These are phyloP conservation scores for Hymenoscyphus infarciens DNA, from an alignment of 2,329 filamentous ascomycete species.

Conservation along the genomic window DNA sequence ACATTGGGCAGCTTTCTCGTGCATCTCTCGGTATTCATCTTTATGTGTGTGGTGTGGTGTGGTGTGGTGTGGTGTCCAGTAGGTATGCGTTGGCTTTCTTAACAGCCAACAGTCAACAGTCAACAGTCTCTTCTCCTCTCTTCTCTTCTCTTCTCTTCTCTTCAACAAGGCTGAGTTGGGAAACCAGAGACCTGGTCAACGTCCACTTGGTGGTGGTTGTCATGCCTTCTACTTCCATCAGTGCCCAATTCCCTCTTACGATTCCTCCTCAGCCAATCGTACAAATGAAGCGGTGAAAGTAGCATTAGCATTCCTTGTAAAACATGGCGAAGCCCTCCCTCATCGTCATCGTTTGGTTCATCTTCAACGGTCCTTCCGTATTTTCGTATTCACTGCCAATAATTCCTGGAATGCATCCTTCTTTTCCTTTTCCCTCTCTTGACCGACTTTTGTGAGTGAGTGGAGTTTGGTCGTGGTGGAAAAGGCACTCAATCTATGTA, in stretches of 20 bases:
- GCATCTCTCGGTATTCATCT: slow-evolving; percentile 10
- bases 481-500: background rate
- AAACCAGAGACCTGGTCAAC: background rate
- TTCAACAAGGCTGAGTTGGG: slow-evolving; percentile 11
- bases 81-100: slow-evolving; percentile 17
- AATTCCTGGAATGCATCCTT: background rate
- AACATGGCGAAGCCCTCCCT: slow-evolving; percentile 1
- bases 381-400: background rate
- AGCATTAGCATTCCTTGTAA: slow-evolving; percentile 3
- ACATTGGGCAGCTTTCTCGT: slow-evolving; percentile 22
- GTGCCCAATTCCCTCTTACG: slow-evolving; percentile 12
- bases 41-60: background rate
- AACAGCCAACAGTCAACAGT: no score
- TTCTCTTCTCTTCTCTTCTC: no score
- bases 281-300: slow-evolving; percentile 6
- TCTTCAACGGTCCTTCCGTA: background rate
- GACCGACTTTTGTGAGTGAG: slow-evolving; percentile 15
- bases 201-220: background rate
- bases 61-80: no score
- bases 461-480: background rate
- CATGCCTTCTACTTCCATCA: slow-evolving; percentile 1
- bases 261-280: slow-evolving; percentile 9
- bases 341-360: slow-evolving; percentile 1
- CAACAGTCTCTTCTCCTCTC: no score
- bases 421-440: background rate